phyloP scores from a whole-genome alignment of 1,139 yeast genomes.

The Sugiyamaella sp. region DNA sequence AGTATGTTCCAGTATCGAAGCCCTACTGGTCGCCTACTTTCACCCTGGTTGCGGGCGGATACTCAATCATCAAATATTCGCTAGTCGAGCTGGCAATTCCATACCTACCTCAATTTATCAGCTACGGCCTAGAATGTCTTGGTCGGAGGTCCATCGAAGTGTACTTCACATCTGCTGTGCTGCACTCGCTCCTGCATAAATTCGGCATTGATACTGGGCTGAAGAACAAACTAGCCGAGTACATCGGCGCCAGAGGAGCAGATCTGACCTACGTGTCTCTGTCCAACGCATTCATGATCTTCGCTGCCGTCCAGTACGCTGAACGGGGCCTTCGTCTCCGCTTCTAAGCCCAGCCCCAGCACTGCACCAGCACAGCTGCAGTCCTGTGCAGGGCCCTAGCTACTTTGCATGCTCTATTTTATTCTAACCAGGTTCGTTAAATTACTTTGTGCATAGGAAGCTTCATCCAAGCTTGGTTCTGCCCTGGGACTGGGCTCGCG shows the following conservation, averaged over 20 bases:
- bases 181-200: conserved; percentile 27
- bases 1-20: conserved; percentile 41
- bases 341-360: not conserved
- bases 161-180: conserved; percentile 35
- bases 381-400: not conserved
- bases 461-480: too few relatives aligned
- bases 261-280: conserved; percentile 28
- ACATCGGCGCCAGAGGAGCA: conserved; percentile 31
- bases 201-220: conserved; percentile 24
- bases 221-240: conserved; percentile 23
- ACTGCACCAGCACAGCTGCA: not conserved
- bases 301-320: conserved; percentile 30
- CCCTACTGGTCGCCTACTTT: conserved; percentile 46
- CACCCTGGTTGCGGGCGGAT: conserved; percentile 40
- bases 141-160: conserved; percentile 41
- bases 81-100: conserved; percentile 31
- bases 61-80: conserved; percentile 39
- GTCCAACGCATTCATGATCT: conserved; percentile 32
- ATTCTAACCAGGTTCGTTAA: not conserved
- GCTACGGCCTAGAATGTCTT: conserved; percentile 31
- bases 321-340: conserved; percentile 29
- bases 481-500: too few relatives aligned
- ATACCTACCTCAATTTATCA: conserved; percentile 34
- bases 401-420: not conserved
- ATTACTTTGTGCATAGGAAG: not conserved